Conservation (phyloP, 495 filamentous ascomycete genomes). For the Talaromyces liani region DNA sequence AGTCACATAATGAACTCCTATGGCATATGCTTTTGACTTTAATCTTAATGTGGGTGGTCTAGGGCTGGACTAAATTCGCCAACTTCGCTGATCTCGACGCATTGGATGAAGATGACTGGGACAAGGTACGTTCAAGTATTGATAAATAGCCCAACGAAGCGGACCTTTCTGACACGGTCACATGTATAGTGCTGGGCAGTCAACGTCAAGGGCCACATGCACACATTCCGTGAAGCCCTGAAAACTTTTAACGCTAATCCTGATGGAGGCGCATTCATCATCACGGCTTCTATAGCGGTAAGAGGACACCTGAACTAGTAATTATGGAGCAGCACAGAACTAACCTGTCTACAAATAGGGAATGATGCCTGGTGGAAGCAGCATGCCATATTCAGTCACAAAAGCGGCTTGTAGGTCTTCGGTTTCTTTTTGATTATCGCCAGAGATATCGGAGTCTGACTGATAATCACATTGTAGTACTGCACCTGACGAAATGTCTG, state of each 20-base stretch:
- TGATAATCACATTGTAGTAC: slow-evolving; percentile 20
- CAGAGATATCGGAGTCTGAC: background rate
- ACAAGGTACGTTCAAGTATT: slow-evolving; percentile 42
- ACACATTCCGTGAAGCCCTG: slow-evolving; percentile 54
- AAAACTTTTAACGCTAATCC: slow-evolving; percentile 61
- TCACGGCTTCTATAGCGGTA: slow-evolving; percentile 59
- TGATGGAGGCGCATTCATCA: slow-evolving; percentile 61
- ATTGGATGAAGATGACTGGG: slow-evolving; percentile 61
- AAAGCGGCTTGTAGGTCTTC: slow-evolving; percentile 50
- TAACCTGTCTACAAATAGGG: slow-evolving; percentile 24
- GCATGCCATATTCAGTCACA: slow-evolving; percentile 58
- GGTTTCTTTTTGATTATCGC: too few species aligned
- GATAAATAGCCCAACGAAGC: background rate
- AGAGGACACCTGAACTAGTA: background rate
- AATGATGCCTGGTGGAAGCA: slow-evolving; percentile 42
- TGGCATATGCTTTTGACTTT: too few species aligned
- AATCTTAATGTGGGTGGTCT: too few species aligned
- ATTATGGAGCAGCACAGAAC: background rate
- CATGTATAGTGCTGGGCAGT: slow-evolving; percentile 51
- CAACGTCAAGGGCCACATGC: slow-evolving; percentile 60
- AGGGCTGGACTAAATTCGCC: slow-evolving; percentile 64
- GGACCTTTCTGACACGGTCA: background rate
- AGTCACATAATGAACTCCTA: too few species aligned
- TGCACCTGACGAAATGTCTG: slow-evolving; percentile 70
- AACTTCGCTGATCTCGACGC: slow-evolving; percentile 57